These are phyloP conservation scores for Peniophora sp. DNA, from an alignment of 1,284 basidiomycete genomes.

Conservation along the genomic window DNA sequence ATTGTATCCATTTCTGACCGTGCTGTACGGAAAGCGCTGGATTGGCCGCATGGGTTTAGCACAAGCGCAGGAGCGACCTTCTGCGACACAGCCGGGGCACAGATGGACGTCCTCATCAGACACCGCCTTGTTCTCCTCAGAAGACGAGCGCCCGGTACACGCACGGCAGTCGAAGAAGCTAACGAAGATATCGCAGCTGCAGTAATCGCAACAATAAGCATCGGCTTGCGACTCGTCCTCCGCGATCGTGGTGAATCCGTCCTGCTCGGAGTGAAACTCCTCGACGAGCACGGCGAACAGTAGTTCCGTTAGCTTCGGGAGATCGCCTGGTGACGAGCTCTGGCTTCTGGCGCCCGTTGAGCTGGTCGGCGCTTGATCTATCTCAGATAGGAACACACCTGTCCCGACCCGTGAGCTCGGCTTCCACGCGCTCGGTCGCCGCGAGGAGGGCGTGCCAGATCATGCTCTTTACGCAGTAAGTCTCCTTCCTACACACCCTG, in stretches of 20 bases:
- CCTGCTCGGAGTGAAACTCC: slow-evolving; percentile 37
- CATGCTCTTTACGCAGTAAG: slow-evolving; percentile 60
- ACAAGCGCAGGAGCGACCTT: slow-evolving; percentile 63
- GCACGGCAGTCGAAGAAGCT: slow-evolving; percentile 62
- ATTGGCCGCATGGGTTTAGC: slow-evolving; percentile 41
- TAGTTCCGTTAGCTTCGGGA: slow-evolving; percentile 32
- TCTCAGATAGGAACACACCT: not conserved
- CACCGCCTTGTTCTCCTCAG: slow-evolving; percentile 8
- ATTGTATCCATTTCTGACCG: slow-evolving; percentile 32
- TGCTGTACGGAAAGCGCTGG: slow-evolving; percentile 39
- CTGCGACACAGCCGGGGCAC: slow-evolving; percentile 66
- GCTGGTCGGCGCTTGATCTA: not conserved
- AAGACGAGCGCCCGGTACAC: slow-evolving; percentile 23
- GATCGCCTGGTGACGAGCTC: slow-evolving; percentile 5
- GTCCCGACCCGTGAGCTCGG: not conserved
- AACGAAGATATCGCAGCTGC: slow-evolving; percentile 69
- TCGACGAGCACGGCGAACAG: slow-evolving; percentile 52
- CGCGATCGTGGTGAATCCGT: slow-evolving; percentile 20
- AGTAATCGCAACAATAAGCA: slow-evolving; percentile 60
- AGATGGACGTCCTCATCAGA: slow-evolving; percentile 40
- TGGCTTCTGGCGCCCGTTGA: not conserved
- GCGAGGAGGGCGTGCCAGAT: slow-evolving; percentile 46
- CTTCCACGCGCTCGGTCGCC: slow-evolving; percentile 16
- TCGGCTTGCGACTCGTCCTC: slow-evolving; percentile 14
- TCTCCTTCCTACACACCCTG: slow-evolving; percentile 71